Evolutionary conservation across 2,329 filamentous ascomycete genomes (phyloP), one percentile per base, ranked within the genome.

Genomic region (Clonostachys solani): DNA sequence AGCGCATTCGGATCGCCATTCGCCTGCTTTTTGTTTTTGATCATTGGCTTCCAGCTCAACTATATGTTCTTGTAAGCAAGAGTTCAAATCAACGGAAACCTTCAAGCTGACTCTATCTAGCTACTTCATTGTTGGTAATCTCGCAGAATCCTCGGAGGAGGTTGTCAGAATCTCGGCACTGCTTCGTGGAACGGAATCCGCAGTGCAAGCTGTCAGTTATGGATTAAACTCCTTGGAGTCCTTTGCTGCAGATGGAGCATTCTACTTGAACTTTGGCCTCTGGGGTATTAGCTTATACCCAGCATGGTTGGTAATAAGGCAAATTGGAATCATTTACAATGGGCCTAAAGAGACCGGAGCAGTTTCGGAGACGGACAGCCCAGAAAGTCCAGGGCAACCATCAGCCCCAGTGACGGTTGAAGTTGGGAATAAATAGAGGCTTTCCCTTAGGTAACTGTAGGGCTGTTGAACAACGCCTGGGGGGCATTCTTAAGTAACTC

Each of bases 31-130:
- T 52, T 88, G 5, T 77, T 88, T 53, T 71, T 84, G 55, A 80
- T 83, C 2, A 66, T 77, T n/a, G 77, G 80, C 0, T 87, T 87
- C 51, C 83, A 88, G 58, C 54, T 86, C n/a, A 87, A 87, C 56
- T 88, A 88, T 59, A 72, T 87, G 53, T 86, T 80, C 57, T 29
- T 29, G 23, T 29, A 29, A 29, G 23, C 4, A 2, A 10, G 9
- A 10, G 9, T 29, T 23, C 10, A 29, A 29, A 29, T 5, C 9
- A 29, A 29, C 23, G 9, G 23, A 29, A 29, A 10, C 6, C 23
- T 9, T 9, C 10, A 9, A 29, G 23, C 23, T 29, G 23, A 29
- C 23, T 29, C 23, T 29, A 29, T 29, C 9, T 29, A 63, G 86
- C 7, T 86, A 87, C 62, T 88, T 88, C 56, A 70, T 87, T 46